A percentile compares a stretch with the other conserved stretches of the same genome.
Conservation (phyloP, 257 asterid species). For the Solanum virginianum region DNA sequence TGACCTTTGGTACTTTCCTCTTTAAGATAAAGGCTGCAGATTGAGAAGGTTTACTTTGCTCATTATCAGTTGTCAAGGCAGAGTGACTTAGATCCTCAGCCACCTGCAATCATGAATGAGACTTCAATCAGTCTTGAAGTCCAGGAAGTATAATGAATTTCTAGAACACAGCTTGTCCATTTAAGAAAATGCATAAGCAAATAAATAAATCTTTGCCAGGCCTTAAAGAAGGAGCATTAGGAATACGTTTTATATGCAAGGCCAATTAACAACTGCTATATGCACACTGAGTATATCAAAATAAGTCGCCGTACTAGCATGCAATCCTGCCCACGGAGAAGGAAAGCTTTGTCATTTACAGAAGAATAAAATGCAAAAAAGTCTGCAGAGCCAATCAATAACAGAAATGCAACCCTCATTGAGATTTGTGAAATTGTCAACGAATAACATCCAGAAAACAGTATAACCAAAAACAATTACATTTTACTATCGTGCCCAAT, state of each 20-base stretch:
- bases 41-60: neutral
- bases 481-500: neutral
- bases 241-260: neutral
- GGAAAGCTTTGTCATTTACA: neutral
- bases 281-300: neutral
- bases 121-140: neutral
- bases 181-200: neutral
- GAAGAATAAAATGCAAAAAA: neutral
- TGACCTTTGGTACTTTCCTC: neutral
- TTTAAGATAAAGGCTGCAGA: neutral
- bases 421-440: neutral
- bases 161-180: neutral
- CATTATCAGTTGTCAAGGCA: neutral
- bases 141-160: neutral
- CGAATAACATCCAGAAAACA: neutral
- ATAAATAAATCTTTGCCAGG: neutral
- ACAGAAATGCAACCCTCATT: neutral
- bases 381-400: neutral
- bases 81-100: neutral
- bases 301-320: neutral
- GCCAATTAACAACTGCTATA: neutral
- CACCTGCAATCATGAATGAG: neutral
- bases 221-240: neutral
- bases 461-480: neutral
- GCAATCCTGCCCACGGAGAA: neutral